phyloP scores from a whole-genome alignment of 495 filamentous ascomycete species.

The Hyaloscypha hepaticicola region DNA sequence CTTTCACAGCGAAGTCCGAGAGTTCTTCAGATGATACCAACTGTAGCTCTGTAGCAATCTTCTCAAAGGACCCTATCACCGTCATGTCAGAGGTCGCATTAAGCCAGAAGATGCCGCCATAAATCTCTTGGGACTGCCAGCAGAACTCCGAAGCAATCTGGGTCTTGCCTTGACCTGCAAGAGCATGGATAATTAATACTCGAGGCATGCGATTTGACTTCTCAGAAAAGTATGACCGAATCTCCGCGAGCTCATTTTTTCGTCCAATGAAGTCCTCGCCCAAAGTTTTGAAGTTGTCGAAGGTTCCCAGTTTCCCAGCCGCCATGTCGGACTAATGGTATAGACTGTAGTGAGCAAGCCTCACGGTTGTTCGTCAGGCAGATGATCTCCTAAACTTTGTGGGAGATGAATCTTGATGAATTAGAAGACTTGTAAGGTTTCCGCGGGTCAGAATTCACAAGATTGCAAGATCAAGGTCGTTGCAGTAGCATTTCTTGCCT shows the following conservation, averaged over 20 bases:
- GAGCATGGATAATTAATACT: slow-evolving; percentile 29
- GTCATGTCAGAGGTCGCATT: slow-evolving; percentile 28
- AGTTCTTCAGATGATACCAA: neutral
- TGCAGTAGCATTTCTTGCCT: too few species aligned
- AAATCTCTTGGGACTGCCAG: slow-evolving; percentile 9
- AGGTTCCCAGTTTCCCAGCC: too few species aligned
- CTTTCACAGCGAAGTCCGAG: neutral
- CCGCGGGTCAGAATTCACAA: too few species aligned
- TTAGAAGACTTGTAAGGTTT: too few species aligned
- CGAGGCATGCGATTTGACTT: neutral
- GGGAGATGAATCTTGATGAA: too few species aligned
- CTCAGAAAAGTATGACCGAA: neutral
- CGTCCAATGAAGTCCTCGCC: neutral
- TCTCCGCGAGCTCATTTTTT: neutral
- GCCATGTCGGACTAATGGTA: too few species aligned
- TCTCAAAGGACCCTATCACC: slow-evolving; percentile 13
- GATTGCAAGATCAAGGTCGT: too few species aligned
- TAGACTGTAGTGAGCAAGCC: too few species aligned
- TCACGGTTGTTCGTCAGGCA: too few species aligned
- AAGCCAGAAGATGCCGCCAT: slow-evolving; percentile 34
- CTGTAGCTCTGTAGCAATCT: slow-evolving; percentile 5
- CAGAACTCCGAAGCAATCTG: slow-evolving; percentile 36
- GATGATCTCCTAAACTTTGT: too few species aligned
- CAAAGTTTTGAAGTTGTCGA: too few species aligned
- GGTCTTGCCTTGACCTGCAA: slow-evolving; percentile 38